Conservation (phyloP, 495 filamentous ascomycete species). For the Aspergillus leporis region DNA sequence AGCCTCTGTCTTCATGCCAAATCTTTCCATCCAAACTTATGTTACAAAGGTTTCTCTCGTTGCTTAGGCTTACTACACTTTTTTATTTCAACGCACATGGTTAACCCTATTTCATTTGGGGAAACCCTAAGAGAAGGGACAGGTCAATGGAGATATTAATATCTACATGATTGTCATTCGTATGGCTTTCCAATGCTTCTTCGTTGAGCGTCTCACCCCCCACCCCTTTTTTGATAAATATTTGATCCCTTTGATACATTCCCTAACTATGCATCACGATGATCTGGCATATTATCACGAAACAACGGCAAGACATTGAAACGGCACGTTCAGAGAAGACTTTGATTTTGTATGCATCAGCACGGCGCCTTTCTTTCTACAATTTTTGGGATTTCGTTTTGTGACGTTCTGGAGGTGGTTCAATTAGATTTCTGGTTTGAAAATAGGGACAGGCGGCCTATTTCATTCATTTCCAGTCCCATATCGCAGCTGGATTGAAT, state of each 20-base stretch:
- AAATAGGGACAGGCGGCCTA: conserved; percentile 1
- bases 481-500: not conserved
- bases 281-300: conserved; percentile 17
- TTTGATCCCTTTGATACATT: conserved; percentile 5
- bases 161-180: not conserved
- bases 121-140: not conserved
- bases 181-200: not conserved
- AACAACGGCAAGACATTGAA: conserved; percentile 14
- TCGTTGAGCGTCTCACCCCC: conserved; percentile 12
- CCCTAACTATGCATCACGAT: conserved; percentile 17
- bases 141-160: not conserved
- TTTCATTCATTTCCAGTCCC: not conserved
- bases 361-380: conserved; percentile 12
- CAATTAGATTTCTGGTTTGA: not conserved
- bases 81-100: conserved; percentile 24
- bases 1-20: not conserved
- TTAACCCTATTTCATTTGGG: not conserved
- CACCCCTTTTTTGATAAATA: conserved; percentile 10
- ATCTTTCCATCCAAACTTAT: not conserved
- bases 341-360: conserved; percentile 21
- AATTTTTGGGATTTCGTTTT: conserved; percentile 13
- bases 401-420: conserved; percentile 4
- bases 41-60: not conserved
- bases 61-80: conserved; percentile 22
- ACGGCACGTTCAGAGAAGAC: conserved; percentile 14